Conservation (phyloP, 345 rosid species). For the Gossypium ekmanianum region DNA sequence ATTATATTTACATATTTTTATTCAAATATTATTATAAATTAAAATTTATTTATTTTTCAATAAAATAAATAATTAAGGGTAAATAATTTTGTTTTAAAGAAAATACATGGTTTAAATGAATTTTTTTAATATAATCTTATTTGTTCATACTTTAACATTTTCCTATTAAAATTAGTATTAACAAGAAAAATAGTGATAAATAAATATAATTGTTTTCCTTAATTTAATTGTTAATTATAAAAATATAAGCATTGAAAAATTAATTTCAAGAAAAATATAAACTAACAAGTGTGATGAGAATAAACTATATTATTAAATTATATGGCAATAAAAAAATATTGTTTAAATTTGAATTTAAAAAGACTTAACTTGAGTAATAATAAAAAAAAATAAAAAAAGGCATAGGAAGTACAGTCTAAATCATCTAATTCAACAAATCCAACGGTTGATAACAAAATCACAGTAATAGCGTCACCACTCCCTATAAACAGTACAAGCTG, state of each 20-base stretch:
- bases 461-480: neutral
- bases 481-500: neutral
- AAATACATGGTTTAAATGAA: too few relatives aligned
- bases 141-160: too few relatives aligned
- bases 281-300: neutral
- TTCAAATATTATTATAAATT: too few relatives aligned
- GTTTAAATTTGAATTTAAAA: neutral
- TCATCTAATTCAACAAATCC: conserved; percentile 16
- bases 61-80: too few relatives aligned
- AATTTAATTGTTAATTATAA: neutral
- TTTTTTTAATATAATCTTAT: too few relatives aligned
- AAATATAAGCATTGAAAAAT: neutral
- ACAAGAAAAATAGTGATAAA: too few relatives aligned
- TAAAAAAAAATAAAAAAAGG: neutral
- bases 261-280: neutral
- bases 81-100: too few relatives aligned
- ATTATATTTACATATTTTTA: too few relatives aligned
- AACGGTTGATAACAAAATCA: conserved; percentile 28
- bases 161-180: too few relatives aligned
- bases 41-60: too few relatives aligned
- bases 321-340: too few relatives aligned
- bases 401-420: neutral
- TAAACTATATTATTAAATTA: neutral
- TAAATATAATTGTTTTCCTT: neutral
- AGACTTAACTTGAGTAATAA: neutral